Percentiles rank a stretch among this genome's conserved stretches.
phyloP scores from a whole-genome alignment of 495 filamentous ascomycete genomes.

The Xylona heveae region DNA sequence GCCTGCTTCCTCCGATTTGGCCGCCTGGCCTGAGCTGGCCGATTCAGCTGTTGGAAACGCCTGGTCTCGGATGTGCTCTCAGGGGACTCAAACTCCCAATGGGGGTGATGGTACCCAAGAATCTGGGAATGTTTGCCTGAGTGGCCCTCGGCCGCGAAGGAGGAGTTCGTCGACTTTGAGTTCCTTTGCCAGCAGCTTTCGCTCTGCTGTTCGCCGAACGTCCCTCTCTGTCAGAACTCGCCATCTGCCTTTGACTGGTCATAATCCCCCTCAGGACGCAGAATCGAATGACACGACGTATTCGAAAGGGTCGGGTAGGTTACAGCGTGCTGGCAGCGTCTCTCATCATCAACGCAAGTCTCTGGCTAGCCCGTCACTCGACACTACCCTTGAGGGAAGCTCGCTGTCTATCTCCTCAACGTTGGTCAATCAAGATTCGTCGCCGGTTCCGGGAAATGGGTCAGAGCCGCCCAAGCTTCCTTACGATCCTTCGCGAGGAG shows the following conservation, averaged over 20 bases:
- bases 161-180: conserved; percentile 2
- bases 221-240: conserved; percentile 1
- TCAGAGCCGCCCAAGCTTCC: background rate
- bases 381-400: background rate
- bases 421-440: no score
- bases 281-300: background rate
- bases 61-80: no score
- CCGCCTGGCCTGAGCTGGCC: no score
- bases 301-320: background rate
- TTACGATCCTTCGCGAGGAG: conserved; percentile 8
- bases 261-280: background rate
- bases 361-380: background rate
- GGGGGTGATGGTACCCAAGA: no score
- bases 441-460: conserved; percentile 2
- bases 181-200: conserved; percentile 1
- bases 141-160: no score
- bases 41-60: no score
- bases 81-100: no score
- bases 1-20: no score
- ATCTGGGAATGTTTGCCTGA: no score
- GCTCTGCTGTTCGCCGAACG: background rate
- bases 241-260: no score
- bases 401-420: background rate
- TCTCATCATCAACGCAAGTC: conserved; percentile 1
- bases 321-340: background rate